Percentiles rank a stretch among this genome's conserved stretches.
Conservation (phyloP, 2,329 filamentous ascomycete species). For the Aquanectria penicillioides region DNA sequence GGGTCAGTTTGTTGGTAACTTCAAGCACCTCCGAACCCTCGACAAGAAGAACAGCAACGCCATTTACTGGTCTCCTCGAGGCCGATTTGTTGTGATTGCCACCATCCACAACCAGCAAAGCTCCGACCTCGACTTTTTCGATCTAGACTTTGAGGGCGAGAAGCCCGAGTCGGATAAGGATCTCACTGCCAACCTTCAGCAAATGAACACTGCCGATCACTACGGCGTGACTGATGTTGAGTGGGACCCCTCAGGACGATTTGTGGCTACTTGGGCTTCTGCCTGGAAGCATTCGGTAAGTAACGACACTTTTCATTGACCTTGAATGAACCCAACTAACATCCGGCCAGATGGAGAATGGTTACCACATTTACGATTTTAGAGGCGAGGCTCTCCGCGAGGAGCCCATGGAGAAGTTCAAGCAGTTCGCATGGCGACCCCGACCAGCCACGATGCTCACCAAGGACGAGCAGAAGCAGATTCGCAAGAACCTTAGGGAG, state of each 20-base stretch:
- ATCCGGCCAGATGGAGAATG: conserved; percentile 90
- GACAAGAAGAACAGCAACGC: conserved; percentile 99
- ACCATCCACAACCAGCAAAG: conserved; percentile 93
- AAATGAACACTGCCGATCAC: conserved; percentile 94
- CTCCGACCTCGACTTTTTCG: conserved; percentile 97
- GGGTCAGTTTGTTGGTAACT: conserved; percentile 83
- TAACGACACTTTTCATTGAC: conserved; percentile 6
- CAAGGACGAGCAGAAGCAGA: conserved; percentile 97
- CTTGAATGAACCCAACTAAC: conserved; percentile 20
- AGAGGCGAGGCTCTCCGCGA: conserved; percentile 88
- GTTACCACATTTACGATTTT: conserved; percentile 98
- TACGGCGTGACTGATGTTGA: conserved; percentile 98
- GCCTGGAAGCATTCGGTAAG: conserved; percentile 96
- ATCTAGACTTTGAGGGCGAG: conserved; percentile 97
- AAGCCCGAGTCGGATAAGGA: conserved; percentile 94
- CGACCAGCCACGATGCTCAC: conserved; percentile 89
- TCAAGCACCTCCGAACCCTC: conserved; percentile 92
- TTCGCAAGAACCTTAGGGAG: conserved; percentile 98
- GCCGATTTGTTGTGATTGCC: conserved; percentile 93
- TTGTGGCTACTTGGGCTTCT: conserved; percentile 91
- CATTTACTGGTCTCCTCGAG: conserved; percentile 98
- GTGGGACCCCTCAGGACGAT: conserved; percentile 97
- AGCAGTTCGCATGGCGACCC: conserved; percentile 95
- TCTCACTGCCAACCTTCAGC: conserved; percentile 90
- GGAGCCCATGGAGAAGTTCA: conserved; percentile 95